Conservation (phyloP, 2,329 filamentous ascomycete genomes). For the Alternaria sp. region DNA sequence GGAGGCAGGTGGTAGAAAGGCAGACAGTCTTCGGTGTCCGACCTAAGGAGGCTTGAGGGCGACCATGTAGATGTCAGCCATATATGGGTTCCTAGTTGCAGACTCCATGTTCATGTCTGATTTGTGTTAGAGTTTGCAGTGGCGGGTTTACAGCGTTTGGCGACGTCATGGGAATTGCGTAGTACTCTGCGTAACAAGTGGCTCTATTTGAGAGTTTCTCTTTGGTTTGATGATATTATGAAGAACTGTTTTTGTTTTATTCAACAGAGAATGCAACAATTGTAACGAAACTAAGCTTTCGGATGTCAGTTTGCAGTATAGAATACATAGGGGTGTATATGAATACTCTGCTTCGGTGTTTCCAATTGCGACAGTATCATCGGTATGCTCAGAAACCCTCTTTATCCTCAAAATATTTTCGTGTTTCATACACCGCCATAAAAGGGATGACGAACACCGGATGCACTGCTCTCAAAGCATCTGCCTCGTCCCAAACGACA, state of each 20-base stretch:
- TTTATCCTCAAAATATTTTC: constrained; percentile 70
- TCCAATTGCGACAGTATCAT: neutral
- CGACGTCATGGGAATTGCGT: neutral
- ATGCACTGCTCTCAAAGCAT: constrained; percentile 75
- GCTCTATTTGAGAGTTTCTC: neutral
- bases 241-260: neutral
- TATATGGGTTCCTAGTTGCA: neutral
- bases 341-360: no score
- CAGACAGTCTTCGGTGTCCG: constrained; percentile 14
- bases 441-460: constrained; percentile 87
- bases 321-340: neutral
- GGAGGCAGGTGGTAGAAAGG: constrained; percentile 11
- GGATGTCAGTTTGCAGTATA: neutral
- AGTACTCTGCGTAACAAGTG: neutral
- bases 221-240: neutral
- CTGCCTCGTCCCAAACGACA: constrained; percentile 71
- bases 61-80: neutral
- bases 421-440: constrained; percentile 69
- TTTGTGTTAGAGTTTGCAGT: neutral
- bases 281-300: neutral
- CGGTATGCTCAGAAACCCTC: constrained; percentile 45
- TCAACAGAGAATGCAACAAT: neutral
- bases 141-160: neutral
- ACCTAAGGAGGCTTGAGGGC: neutral
- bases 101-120: neutral